A percentile compares a stretch with the other conserved stretches of the same genome.
phyloP scores from a whole-genome alignment of 176 grass and related monocot genomes.

The Rhynchospora breviuscula region DNA sequence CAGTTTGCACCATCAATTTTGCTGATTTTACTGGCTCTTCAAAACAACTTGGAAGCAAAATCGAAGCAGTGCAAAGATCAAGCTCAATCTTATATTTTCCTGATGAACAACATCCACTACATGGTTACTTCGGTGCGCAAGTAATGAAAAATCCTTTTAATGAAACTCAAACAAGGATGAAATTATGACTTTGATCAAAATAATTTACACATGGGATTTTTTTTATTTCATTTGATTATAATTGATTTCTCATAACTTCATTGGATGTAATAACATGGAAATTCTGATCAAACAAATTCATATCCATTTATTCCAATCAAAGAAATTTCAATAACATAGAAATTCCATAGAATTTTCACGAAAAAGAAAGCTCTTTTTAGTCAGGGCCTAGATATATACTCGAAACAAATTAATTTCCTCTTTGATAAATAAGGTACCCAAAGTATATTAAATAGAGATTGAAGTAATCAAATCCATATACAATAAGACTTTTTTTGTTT shows the following conservation, averaged over 20 bases:
- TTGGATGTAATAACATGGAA: too few relatives aligned
- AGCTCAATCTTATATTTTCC: constrained; percentile 40
- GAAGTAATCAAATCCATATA: background rate
- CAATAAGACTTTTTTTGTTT: background rate
- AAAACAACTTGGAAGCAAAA: constrained; percentile 53
- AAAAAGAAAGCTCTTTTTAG: too few relatives aligned
- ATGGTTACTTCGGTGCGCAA: constrained; percentile 51
- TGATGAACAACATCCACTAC: constrained; percentile 83
- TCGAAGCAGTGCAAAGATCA: constrained; percentile 47
- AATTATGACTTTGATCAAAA: too few relatives aligned
- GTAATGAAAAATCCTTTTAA: constrained; percentile 28
- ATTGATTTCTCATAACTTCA: too few relatives aligned
- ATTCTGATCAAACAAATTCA: too few relatives aligned
- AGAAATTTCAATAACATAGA: too few relatives aligned
- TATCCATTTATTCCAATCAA: too few relatives aligned
- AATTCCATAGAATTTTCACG: too few relatives aligned
- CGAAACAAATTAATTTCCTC: background rate
- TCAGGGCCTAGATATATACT: background rate
- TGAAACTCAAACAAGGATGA: background rate
- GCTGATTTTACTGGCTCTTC: constrained; percentile 44
- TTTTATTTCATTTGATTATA: too few relatives aligned
- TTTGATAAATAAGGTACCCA: background rate
- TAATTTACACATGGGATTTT: too few relatives aligned
- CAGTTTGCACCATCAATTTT: constrained; percentile 35
- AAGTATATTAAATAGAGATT: background rate